Evolutionary conservation across 2,329 filamentous ascomycete genomes (phyloP).

Genomic region (Diplodia seriata): DNA sequence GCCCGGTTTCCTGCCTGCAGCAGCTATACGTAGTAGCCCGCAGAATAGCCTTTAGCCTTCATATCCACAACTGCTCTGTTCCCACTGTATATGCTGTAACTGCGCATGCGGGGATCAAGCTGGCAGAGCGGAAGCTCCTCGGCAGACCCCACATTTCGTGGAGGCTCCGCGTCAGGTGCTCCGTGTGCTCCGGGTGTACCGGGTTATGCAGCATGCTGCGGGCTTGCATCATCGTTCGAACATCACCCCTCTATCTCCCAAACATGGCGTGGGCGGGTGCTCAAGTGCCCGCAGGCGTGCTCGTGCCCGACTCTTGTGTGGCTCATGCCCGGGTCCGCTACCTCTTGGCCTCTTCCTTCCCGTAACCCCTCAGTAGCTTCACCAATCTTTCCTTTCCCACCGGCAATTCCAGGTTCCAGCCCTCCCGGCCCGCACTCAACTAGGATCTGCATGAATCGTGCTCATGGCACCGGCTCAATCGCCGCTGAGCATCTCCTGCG

Average conservation of each 20-base stretch:
- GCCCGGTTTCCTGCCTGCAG: background rate
- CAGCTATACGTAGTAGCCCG: constrained; percentile 7
- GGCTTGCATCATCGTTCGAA: constrained; percentile 15
- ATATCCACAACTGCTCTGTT: background rate
- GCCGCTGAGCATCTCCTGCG: background rate
- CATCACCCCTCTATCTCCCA: constrained; percentile 9
- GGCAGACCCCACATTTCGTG: constrained; percentile 29
- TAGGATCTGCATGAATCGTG: constrained; percentile 10
- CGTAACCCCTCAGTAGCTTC: background rate
- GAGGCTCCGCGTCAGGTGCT: constrained; percentile 22
- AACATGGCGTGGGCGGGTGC: background rate
- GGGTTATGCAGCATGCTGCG: background rate
- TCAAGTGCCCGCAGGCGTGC: constrained; percentile 5
- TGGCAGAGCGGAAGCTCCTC: constrained; percentile 8
- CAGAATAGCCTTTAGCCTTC: constrained; percentile 3
- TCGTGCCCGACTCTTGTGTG: constrained; percentile 3
- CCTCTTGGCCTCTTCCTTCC: background rate
- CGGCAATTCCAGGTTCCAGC: background rate
- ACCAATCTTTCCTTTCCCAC: background rate
- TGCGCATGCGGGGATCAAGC: background rate
- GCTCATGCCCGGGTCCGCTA: background rate
- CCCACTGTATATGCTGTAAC: background rate
- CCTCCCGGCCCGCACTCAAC: background rate
- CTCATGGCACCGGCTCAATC: constrained; percentile 7
- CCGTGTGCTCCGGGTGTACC: background rate